Percentiles rank a stretch among this genome's conserved stretches.
Evolutionary conservation across 495 filamentous ascomycete species (phyloP).

Genomic region (Podospora sp.): DNA sequence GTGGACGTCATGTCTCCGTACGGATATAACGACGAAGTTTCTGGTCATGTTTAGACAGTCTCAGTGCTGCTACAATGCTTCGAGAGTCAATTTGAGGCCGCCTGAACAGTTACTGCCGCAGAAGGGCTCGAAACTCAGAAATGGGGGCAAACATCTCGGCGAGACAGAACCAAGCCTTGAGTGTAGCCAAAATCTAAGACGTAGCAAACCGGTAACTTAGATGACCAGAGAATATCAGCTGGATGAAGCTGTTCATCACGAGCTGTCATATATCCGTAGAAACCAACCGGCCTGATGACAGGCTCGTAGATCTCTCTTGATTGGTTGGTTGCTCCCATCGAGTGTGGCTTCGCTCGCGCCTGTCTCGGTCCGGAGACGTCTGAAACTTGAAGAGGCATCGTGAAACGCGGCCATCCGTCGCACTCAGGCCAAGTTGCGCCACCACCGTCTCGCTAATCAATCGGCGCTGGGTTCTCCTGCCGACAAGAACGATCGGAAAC

Average conservation of each 20-base stretch:
- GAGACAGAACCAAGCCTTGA: background rate
- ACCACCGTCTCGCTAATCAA: slow-evolving; percentile 19
- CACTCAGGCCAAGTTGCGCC: slow-evolving; percentile 11
- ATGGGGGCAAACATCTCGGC: background rate
- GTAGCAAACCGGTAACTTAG: background rate
- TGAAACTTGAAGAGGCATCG: slow-evolving; percentile 18
- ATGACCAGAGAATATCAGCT: background rate
- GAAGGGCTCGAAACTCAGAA: background rate
- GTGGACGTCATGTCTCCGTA: background rate
- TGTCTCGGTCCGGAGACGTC: background rate
- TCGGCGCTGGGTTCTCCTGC: background rate
- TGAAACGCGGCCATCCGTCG: slow-evolving; percentile 18
- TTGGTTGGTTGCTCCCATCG: background rate
- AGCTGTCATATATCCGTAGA: background rate
- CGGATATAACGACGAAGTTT: background rate
- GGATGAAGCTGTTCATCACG: background rate
- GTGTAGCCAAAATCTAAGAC: background rate
- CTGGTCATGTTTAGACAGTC: background rate
- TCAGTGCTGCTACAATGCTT: background rate
- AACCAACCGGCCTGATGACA: background rate
- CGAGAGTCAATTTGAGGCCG: background rate
- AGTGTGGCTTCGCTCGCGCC: background rate
- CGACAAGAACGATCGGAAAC: background rate
- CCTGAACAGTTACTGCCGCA: background rate
- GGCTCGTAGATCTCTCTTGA: background rate